A percentile compares a stretch with the other conserved stretches of the same genome.
phyloP scores from a whole-genome alignment of 805 yeast genomes.

The Pichia ethanolica region DNA sequence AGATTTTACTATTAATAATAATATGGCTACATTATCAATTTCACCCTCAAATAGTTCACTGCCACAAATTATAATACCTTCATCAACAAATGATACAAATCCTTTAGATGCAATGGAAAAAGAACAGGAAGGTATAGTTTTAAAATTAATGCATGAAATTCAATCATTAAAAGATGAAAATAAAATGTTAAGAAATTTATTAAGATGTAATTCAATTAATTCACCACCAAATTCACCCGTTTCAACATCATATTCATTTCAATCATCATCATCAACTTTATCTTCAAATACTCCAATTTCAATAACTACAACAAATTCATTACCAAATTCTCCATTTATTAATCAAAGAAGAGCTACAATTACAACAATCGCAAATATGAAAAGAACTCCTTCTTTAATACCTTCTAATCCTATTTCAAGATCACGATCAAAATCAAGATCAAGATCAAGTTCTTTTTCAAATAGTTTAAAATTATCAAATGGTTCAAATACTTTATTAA shows the following conservation, averaged over 20 bases:
- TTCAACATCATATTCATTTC: constrained; percentile 13
- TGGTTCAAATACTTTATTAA: too few species aligned
- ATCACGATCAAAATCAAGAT: constrained; percentile 5
- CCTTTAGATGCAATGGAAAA: constrained; percentile 57
- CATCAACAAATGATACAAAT: constrained; percentile 19
- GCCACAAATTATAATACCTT: background rate
- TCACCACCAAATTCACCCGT: constrained; percentile 11
- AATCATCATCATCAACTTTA: constrained; percentile 13
- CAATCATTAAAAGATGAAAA: constrained; percentile 47
- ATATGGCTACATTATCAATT: background rate
- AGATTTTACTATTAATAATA: background rate
- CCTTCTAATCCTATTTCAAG: background rate
- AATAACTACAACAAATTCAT: constrained; percentile 7
- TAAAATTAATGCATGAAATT: constrained; percentile 59
- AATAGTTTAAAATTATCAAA: too few species aligned
- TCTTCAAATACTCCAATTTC: constrained; percentile 10
- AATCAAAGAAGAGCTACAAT: constrained; percentile 22
- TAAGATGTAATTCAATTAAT: constrained; percentile 4
- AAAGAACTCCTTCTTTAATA: constrained; percentile 11
- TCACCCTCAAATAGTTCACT: background rate
- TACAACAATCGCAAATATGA: constrained; percentile 17
- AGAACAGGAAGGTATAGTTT: constrained; percentile 70
- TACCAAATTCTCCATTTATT: background rate
- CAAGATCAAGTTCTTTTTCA: background rate
- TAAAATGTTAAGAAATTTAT: constrained; percentile 29